Conservation (phyloP, 176 grass and related monocot genomes). For the Ensete ventricosum region DNA sequence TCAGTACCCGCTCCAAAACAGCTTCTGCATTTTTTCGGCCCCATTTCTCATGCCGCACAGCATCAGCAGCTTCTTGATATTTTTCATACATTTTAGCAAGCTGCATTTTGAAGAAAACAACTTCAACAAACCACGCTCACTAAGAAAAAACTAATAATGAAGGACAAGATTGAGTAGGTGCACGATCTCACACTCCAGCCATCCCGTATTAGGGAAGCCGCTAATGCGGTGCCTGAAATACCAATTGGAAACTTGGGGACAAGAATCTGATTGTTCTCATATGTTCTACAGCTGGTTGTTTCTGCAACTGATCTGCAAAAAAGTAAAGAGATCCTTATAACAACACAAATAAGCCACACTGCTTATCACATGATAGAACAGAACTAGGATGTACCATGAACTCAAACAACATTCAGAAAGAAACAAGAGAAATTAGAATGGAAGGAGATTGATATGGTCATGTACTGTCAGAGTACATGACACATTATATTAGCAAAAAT, state of each 20-base stretch:
- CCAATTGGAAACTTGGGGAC: conserved; percentile 66
- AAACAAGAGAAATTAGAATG: too few species aligned
- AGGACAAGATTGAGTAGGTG: background rate
- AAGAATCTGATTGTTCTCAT: conserved; percentile 47
- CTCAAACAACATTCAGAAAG: background rate
- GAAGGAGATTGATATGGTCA: too few species aligned
- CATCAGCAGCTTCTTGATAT: conserved; percentile 97
- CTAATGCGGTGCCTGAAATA: conserved; percentile 94
- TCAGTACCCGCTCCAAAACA: conserved; percentile 77
- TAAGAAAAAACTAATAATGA: conserved; percentile 6
- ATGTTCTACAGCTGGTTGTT: conserved; percentile 10
- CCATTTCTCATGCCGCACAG: conserved; percentile 74
- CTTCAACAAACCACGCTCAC: conserved; percentile 16
- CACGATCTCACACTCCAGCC: conserved; percentile 87
- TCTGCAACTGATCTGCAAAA: conserved; percentile 45
- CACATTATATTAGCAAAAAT: too few species aligned
- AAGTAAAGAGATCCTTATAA: background rate
- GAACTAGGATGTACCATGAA: background rate
- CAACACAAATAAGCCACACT: background rate
- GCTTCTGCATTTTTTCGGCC: conserved; percentile 83
- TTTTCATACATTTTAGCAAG: conserved; percentile 98
- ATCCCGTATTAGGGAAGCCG: conserved; percentile 84
- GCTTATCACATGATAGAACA: background rate
- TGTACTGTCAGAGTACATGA: too few species aligned
- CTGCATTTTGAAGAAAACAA: conserved; percentile 30